Percentiles rank a stretch among this genome's conserved stretches.
phyloP scores from a whole-genome alignment of 2,329 filamentous ascomycete genomes.

The Fusarium citri region DNA sequence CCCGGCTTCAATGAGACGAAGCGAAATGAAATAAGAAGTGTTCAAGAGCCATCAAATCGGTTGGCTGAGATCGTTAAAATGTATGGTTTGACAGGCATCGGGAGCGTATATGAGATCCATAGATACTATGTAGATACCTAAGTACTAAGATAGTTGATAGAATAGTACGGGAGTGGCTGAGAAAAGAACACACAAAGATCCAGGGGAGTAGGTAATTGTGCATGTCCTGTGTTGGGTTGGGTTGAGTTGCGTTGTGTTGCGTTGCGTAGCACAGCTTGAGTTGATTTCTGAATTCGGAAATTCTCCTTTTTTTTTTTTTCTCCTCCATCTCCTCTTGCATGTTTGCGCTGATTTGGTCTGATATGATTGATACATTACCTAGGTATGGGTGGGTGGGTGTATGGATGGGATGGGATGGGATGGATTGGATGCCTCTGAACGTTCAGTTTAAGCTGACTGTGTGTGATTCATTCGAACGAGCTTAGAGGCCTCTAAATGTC shows the following conservation, averaged over 20 bases:
- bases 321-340: background rate
- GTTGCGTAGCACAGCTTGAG: slow-evolving; percentile 40
- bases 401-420: background rate
- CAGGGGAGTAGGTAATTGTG: slow-evolving; percentile 14
- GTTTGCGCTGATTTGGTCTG: slow-evolving; percentile 9
- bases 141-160: slow-evolving; percentile 21
- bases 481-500: slow-evolving; percentile 37
- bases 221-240: slow-evolving; percentile 3
- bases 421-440: slow-evolving; percentile 1
- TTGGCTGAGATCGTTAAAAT: background rate
- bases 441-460: slow-evolving; percentile 9
- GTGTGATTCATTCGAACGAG: slow-evolving; percentile 21
- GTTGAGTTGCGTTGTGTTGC: background rate
- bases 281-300: slow-evolving; percentile 37
- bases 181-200: slow-evolving; percentile 38
- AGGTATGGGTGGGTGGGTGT: background rate
- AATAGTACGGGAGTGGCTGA: slow-evolving; percentile 42
- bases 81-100: slow-evolving; percentile 16
- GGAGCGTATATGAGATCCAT: slow-evolving; percentile 28
- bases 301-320: slow-evolving; percentile 5
- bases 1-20: background rate
- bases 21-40: slow-evolving; percentile 1
- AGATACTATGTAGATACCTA: background rate
- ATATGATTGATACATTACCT: background rate
- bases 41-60: slow-evolving; percentile 15